phyloP scores from a whole-genome alignment of 148 eudicot genomes.

The Persicaria tinctoria region DNA sequence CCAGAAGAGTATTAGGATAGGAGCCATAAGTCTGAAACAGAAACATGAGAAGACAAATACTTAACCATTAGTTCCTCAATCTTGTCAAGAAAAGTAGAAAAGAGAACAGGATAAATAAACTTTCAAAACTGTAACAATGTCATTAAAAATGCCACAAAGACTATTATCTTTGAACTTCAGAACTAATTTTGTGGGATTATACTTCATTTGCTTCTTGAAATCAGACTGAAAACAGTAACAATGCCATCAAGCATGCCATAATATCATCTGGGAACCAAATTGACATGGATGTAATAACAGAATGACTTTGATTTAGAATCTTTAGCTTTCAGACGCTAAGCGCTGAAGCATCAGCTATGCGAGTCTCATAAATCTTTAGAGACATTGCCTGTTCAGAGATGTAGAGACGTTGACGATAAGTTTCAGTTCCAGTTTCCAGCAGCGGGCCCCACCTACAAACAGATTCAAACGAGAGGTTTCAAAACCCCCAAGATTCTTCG shows the following conservation, averaged over 20 bases:
- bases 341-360: background rate
- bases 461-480: conserved; percentile 2
- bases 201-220: no score
- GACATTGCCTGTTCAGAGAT: conserved; percentile 75
- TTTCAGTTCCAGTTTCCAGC: conserved; percentile 60
- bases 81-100: no score
- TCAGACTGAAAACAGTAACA: no score
- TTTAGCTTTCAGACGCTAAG: background rate
- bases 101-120: background rate
- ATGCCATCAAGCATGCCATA: no score
- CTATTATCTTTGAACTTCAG: no score
- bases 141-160: no score
- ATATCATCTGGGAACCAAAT: no score
- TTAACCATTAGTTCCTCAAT: no score
- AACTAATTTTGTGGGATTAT: no score
- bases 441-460: conserved; percentile 79
- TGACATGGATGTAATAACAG: no score
- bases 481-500: no score
- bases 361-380: background rate
- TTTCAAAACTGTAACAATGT: no score
- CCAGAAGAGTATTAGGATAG: conserved; percentile 85
- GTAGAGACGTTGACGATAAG: conserved; percentile 77
- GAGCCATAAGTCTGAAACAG: conserved; percentile 72
- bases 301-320: background rate
- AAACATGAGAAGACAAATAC: background rate